These are phyloP conservation scores for Nannizziopsis arthrosporioides DNA, from an alignment of 2,329 filamentous ascomycete genomes.

Conservation along the genomic window DNA sequence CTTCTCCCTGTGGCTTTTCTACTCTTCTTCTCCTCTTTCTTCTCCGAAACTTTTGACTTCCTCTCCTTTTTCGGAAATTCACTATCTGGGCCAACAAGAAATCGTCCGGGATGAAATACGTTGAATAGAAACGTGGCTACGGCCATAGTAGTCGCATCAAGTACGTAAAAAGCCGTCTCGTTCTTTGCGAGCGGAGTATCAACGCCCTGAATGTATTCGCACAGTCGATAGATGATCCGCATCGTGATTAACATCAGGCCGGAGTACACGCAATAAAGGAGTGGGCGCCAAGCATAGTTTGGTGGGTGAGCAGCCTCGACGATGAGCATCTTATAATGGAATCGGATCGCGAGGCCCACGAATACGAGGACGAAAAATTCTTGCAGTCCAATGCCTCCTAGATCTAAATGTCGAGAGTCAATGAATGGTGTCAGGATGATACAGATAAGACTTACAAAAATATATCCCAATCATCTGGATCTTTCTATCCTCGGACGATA, in stretches of 20 bases:
- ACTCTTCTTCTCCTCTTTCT: slow-evolving; percentile 5
- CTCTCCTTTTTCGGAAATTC: slow-evolving; percentile 22
- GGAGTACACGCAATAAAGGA: slow-evolving; percentile 43
- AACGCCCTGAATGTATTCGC: slow-evolving; percentile 48
- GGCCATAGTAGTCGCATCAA: slow-evolving; percentile 34
- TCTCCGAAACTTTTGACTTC: slow-evolving; percentile 10
- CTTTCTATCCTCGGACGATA: slow-evolving; percentile 16
- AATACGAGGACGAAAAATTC: slow-evolving; percentile 43
- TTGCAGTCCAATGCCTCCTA: slow-evolving; percentile 38
- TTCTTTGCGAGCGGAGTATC: slow-evolving; percentile 30
- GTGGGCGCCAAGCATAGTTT: slow-evolving; percentile 23
- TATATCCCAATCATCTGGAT: slow-evolving; percentile 18
- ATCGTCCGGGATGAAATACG: slow-evolving; percentile 28
- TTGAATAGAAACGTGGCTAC: slow-evolving; percentile 28
- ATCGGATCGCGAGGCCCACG: slow-evolving; percentile 37
- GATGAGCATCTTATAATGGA: slow-evolving; percentile 36
- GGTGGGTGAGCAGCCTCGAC: slow-evolving; percentile 24
- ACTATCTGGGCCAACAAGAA: slow-evolving; percentile 23
- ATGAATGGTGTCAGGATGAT: background rate
- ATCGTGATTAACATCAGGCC: slow-evolving; percentile 40
- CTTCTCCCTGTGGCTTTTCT: background rate
- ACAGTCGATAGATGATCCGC: slow-evolving; percentile 47
- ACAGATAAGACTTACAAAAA: slow-evolving; percentile 16
- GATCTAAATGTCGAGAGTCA: slow-evolving; percentile 15
- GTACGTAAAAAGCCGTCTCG: slow-evolving; percentile 30